phyloP scores from a whole-genome alignment of 1,284 basidiomycete species.

The Cerrena zonata region DNA sequence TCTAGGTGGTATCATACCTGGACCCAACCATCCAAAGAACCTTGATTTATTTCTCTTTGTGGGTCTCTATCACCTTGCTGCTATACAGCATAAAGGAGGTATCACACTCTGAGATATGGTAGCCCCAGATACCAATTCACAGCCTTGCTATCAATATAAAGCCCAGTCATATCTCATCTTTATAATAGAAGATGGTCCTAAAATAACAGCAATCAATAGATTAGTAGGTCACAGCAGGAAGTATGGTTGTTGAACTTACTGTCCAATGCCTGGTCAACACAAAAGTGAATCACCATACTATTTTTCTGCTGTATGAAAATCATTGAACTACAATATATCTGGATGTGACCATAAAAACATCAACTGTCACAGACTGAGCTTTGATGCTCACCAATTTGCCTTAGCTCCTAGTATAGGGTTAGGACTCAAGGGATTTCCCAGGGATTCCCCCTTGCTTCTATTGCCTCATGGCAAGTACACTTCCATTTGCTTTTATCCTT shows the following conservation, averaged over 20 bases:
- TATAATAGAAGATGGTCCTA: slow-evolving; percentile 18
- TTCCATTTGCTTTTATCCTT: too few relatives aligned
- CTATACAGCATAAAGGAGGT: slow-evolving; percentile 17
- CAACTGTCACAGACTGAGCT: too few relatives aligned
- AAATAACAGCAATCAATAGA: slow-evolving; percentile 26
- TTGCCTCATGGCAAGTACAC: too few relatives aligned
- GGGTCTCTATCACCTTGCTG: slow-evolving; percentile 20
- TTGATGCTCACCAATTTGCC: too few relatives aligned
- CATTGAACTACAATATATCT: neutral
- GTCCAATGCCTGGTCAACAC: slow-evolving; percentile 27
- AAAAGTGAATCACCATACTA: slow-evolving; percentile 27
- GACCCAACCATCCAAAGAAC: slow-evolving; percentile 23
- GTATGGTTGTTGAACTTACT: slow-evolving; percentile 29
- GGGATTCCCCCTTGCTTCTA: too few relatives aligned
- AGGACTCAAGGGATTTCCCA: too few relatives aligned
- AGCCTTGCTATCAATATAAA: too few relatives aligned
- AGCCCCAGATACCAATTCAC: too few relatives aligned
- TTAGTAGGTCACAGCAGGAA: slow-evolving; percentile 30
- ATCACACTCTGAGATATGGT: slow-evolving; percentile 15
- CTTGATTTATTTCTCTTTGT: slow-evolving; percentile 22
- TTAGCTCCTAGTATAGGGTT: too few relatives aligned
- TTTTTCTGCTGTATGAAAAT: slow-evolving; percentile 19
- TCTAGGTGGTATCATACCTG: slow-evolving; percentile 23
- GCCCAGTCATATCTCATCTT: slow-evolving; percentile 17
- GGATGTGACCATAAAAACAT: neutral